Conservation (phyloP, 495 filamentous ascomycete species). For the Podospora pseudocomata region DNA sequence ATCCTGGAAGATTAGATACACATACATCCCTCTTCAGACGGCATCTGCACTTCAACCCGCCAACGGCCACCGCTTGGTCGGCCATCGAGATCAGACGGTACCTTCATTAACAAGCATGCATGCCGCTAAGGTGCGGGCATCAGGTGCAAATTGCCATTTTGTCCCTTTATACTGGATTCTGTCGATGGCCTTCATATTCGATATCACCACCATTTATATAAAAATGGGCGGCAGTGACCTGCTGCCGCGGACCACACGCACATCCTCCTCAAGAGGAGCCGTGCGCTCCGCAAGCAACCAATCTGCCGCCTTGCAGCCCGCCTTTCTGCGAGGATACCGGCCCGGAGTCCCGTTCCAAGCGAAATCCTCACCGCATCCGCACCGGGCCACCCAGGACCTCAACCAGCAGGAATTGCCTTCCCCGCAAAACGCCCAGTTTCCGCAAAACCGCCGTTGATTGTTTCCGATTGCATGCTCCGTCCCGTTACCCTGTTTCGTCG, state of each 20-base stretch:
- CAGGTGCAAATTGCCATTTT: not conserved
- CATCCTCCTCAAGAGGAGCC: conserved; percentile 11
- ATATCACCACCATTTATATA: conserved; percentile 4
- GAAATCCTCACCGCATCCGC: conserved; percentile 14
- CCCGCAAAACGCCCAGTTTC: conserved; percentile 10
- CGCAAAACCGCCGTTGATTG: conserved; percentile 19
- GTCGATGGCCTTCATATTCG: not conserved
- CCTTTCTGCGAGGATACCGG: conserved; percentile 23
- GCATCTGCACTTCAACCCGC: not conserved
- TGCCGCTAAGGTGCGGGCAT: not conserved
- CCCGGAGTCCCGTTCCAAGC: conserved; percentile 23
- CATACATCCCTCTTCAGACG: not conserved
- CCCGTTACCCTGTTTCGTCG: conserved; percentile 13
- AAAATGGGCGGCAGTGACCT: conserved; percentile 3
- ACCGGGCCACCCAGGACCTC: conserved; percentile 9
- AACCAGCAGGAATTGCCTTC: conserved; percentile 4
- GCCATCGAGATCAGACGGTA: not conserved
- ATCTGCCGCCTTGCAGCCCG: conserved; percentile 9
- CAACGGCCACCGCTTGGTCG: not conserved
- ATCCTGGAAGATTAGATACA: not conserved
- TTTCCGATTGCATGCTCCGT: conserved; percentile 10
- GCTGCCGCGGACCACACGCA: conserved; percentile 8
- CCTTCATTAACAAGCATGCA: not conserved
- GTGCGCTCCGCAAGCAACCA: conserved; percentile 13
- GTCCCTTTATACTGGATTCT: not conserved